These are phyloP conservation scores for Suhomyces panamericanus DNA, from an alignment of 1,139 yeast genomes.

Conservation along the genomic window DNA sequence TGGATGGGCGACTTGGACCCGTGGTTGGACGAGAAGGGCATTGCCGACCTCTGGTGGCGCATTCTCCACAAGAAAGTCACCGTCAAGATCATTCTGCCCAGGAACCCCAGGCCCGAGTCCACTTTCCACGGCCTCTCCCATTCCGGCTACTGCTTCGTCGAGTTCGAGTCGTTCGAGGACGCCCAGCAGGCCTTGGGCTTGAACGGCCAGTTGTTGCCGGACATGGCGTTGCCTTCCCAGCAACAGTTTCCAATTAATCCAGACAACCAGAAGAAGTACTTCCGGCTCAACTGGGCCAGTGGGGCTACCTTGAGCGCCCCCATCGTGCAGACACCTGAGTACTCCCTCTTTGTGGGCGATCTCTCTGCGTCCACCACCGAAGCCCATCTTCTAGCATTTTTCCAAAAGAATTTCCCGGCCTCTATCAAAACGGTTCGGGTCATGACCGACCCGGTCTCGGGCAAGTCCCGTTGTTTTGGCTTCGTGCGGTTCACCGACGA, in stretches of 20 bases:
- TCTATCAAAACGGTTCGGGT: slow-evolving; percentile 69
- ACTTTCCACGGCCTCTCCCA: slow-evolving; percentile 42
- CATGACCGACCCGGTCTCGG: slow-evolving; percentile 74
- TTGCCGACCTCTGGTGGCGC: slow-evolving; percentile 61
- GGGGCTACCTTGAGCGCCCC: slow-evolving; percentile 61
- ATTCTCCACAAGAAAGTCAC: slow-evolving; percentile 41
- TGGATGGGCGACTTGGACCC: slow-evolving; percentile 87
- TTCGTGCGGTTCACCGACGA: slow-evolving; percentile 69
- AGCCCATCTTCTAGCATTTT: slow-evolving; percentile 64
- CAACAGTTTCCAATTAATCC: slow-evolving; percentile 44
- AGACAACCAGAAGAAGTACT: slow-evolving; percentile 57
- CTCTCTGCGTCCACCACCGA: slow-evolving; percentile 72
- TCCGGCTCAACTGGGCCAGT: slow-evolving; percentile 74
- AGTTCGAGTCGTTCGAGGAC: slow-evolving; percentile 61
- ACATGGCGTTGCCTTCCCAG: slow-evolving; percentile 50
- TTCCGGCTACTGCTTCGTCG: slow-evolving; percentile 75
- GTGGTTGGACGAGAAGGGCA: slow-evolving; percentile 63
- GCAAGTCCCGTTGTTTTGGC: slow-evolving; percentile 74
- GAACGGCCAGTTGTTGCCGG: slow-evolving; percentile 67
- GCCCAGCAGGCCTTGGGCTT: slow-evolving; percentile 65
- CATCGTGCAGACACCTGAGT: slow-evolving; percentile 53
- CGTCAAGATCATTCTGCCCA: slow-evolving; percentile 57
- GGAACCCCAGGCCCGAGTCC: slow-evolving; percentile 29
- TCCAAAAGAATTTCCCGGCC: slow-evolving; percentile 59
- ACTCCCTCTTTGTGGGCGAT: slow-evolving; percentile 76